Base-by-base conservation (phyloP, 108 stramenopile species). In the Cyclotella atomus region DNA sequence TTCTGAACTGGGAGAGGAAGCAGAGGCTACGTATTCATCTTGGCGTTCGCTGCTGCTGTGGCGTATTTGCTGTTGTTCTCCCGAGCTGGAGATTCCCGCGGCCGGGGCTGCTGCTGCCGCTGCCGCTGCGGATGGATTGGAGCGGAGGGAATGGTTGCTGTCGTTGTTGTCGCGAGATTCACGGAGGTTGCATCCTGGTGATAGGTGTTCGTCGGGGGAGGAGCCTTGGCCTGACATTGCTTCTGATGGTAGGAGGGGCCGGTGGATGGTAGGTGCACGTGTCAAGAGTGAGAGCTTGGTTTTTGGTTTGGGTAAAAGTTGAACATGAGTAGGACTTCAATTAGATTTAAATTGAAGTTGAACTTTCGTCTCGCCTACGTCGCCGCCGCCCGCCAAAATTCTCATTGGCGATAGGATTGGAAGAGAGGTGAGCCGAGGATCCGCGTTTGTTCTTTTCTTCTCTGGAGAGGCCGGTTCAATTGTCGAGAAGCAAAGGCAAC, bases 211-310 rank as follows among this genome's bases (percentile, higher is more conserved):
- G 59, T 80, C 60, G 53, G 79, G 79, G 55, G 79, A 80, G 36
- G 72, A 73, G 43, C 66, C 79, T 73, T 80, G 79, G 67, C 79
- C 79, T 63, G 71, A 73, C 79, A 80, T 80, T 59, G 61, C 57
- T 7, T 41, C 2, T 0, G 2, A 46, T 29, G 27, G 24, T 2
- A 49, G 25, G n/a, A 29, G 15, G 35, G 6, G 0, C 10, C n/a
- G 27, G 5, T 55, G 28, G 12, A 38, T 27, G 21, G 2, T 9
- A 3, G 56, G 28, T 8, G 12, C 28, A 8, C 28, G 10, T 12
- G 56, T 14, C 0, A 57, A 12, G n/a, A 16, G 5, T 1, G 56
- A 57, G 30, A 57, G 4, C 38, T 12, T 41, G 38, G 38, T 41
- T 41, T 41, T 41, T 41, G 38, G 7, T 41, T 7, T 41, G 9